Conservation (phyloP, 1,139 yeast species). For the Suhomyces choctaworum region DNA sequence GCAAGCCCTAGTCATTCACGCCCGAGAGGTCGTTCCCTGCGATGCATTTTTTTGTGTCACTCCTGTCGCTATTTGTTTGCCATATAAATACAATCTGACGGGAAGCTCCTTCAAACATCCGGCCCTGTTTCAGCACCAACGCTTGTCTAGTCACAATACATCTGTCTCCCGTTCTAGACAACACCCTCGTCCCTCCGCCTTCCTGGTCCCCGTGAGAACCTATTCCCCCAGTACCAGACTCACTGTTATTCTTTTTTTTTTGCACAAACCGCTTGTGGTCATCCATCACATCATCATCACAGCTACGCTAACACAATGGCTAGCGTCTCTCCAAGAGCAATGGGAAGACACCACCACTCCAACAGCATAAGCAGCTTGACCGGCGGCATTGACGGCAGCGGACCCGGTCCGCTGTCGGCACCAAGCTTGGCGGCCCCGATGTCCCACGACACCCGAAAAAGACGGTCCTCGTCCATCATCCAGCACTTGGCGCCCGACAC, state of each 20-base stretch:
- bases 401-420: conserved; percentile 17
- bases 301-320: conserved; percentile 9
- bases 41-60: conserved; percentile 8
- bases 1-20: background rate
- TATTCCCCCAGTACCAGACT: background rate
- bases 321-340: conserved; percentile 9
- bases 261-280: background rate
- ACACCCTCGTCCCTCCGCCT: too few species aligned
- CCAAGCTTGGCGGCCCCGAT: conserved; percentile 33
- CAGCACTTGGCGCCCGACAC: conserved; percentile 93
- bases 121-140: too few species aligned
- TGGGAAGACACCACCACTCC: conserved; percentile 16
- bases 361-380: conserved; percentile 22
- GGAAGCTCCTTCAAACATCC: too few species aligned
- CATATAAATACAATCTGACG: conserved; percentile 11
- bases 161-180: too few species aligned
- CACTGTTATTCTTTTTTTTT: too few species aligned
- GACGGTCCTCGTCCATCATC: conserved; percentile 56
- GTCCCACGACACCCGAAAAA: conserved; percentile 38
- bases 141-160: too few species aligned
- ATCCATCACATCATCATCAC: background rate
- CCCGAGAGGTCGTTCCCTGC: background rate
- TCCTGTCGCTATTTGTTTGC: conserved; percentile 5
- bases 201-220: too few species aligned
- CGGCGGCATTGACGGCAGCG: conserved; percentile 17